Conservation (phyloP, 768 basidiomycete genomes). For the Rhodotorula paludigena region DNA sequence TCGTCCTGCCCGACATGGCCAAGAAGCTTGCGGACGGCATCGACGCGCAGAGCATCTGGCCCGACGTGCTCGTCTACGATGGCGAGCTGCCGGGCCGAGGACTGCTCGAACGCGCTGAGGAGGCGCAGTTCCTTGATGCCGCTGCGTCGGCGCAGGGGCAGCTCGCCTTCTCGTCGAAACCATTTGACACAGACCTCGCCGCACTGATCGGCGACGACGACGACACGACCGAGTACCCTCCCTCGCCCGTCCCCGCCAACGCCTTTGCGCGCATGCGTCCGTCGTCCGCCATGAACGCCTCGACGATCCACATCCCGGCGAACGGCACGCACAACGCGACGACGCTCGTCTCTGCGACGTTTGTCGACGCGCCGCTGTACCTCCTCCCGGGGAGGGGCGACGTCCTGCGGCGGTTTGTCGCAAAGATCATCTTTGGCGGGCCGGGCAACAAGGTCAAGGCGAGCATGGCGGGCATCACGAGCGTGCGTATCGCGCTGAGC, state of each 20-base stretch:
- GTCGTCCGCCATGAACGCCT: slow-evolving; percentile 16
- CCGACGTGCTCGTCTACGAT: slow-evolving; percentile 40
- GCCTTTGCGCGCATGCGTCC: slow-evolving; percentile 36
- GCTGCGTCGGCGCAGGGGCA: neutral
- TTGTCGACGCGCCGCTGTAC: slow-evolving; percentile 38
- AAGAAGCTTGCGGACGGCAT: slow-evolving; percentile 12
- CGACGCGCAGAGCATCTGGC: slow-evolving; percentile 25
- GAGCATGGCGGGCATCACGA: slow-evolving; percentile 28
- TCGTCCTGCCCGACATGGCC: slow-evolving; percentile 26
- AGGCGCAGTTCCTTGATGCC: neutral
- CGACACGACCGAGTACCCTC: slow-evolving; percentile 30
- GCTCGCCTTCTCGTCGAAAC: neutral
- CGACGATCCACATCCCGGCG: slow-evolving; percentile 26
- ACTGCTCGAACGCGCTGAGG: too few relatives aligned
- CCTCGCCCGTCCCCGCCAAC: slow-evolving; percentile 31
- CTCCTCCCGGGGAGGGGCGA: slow-evolving; percentile 27
- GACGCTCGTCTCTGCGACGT: slow-evolving; percentile 26
- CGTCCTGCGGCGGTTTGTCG: slow-evolving; percentile 28
- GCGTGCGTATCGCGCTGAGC: slow-evolving; percentile 20
- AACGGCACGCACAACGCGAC: slow-evolving; percentile 29
- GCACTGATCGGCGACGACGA: neutral
- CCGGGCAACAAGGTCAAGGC: slow-evolving; percentile 17
- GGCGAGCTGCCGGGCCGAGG: slow-evolving; percentile 28
- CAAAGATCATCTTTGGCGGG: slow-evolving; percentile 32
- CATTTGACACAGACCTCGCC: neutral